Evolutionary conservation across 805 yeast species (phyloP), one percentile per base, ranked within the genome.

Genomic region (Citeromyces nyonsensis): DNA sequence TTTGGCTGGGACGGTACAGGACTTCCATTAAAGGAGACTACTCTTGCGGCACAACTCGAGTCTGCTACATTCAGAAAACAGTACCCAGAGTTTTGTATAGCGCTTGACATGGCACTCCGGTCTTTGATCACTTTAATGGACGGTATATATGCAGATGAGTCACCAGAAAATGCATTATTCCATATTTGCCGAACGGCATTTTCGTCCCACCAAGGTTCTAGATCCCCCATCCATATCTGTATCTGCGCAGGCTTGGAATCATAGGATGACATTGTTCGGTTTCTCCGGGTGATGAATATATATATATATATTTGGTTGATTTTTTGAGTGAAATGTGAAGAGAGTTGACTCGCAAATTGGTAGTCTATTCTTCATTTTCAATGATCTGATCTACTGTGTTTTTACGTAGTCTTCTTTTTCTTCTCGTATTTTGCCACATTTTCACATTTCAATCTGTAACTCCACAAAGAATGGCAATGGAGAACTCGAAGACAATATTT

Each of bases 161-260:
- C 84, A 9, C 76, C 54, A 15, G 63, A 44, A 15, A 52, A 38
- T 15, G 48, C 33, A 34, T 49, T 45, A 4, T 63, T 49, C 95
- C 95, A 85, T 30, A 85, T 66, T 36, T 69, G 67, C 31, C 61
- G 62, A 33, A 86, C 66, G 9, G 67, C 57, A 26, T 57, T 50
- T 48, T 85, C 95, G 38, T 79, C 82, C 85, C 94, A 81, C 49
- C 68, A 60, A 7, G 81, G 81, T 42, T 84, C 95, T 29, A 85
- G 56, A 44, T 83, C 95, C 14, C 95, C 96, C 94, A 85, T 86
- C 79, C 86, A 80, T 32, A 80, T 47, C 40, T 69, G 74, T 26
- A 54, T 55, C 15, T 47, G 41, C 5, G 27, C 22, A 7, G 22
- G 22, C 22, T 18, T 18, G 22, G 22, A 18, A 7, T 18, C 22